Base-by-base conservation (phyloP, 805 yeast genomes). In the Candida qinlingensis region DNA sequence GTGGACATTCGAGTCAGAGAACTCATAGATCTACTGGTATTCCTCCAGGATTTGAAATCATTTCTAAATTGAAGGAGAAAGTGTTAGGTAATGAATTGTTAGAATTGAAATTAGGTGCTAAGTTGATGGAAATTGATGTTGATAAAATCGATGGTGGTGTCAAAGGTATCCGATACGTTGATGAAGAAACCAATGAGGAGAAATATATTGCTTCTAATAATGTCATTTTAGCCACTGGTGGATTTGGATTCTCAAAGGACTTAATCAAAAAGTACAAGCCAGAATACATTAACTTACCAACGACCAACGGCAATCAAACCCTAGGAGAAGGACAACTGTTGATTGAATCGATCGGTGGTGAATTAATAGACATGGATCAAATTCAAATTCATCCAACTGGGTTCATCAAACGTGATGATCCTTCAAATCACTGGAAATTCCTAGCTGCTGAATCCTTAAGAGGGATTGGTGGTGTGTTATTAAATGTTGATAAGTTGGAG, bases 1-100 rank as follows among this genome's bases (percentile, higher is more conserved):
- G 96, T 29, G 96, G 96, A 3, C 95, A 87, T 61, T 81, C 90
- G 1, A 79, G 74, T 44, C 81, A 88, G 25, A 73, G 96, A 63
- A 87, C 96, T 1, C 96, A 87, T 63, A 75, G 95, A 56, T 91
- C 95, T 1, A 75, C 78, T 7, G 71, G 70, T 10, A 59, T 77
- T 13, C 83, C 84, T 11, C 85, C 85, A 4, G 85, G 85, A 0
- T 77, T 72, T 62, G 83, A 79, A 40, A 77, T 80, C 13, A 69
- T 80, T 1, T 72, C 77, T 6, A 68, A 75, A 5, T 59, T 79
- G 43, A 65, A 71, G 39, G 68, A 69, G 39, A 62, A 61, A 33
- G 51, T 78, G 10, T 64, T 73, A 35, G 52, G 58, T 6, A 47
- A 61, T n/a, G 60, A 59, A 4, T 50, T 63, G 39, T 61, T 77